A percentile compares a stretch with the other conserved stretches of the same genome.
Evolutionary conservation across 75 land plant species (phyloP).

Genomic region (Pseudotsuga menziesii): DNA sequence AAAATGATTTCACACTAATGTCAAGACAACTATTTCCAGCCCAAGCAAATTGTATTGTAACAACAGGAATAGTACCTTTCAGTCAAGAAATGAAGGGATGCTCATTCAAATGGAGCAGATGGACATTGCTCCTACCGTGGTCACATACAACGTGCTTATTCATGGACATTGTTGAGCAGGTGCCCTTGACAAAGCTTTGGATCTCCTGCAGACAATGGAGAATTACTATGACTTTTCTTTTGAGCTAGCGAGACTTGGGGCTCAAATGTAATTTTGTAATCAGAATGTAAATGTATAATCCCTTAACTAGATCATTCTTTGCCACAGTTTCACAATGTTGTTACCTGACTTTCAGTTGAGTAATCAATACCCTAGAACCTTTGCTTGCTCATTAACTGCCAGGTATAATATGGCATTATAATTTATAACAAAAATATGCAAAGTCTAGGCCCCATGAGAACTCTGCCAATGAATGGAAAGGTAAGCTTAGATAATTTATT

Average conservation of each 20-base stretch:
- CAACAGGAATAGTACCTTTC: no score
- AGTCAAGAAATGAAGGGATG: no score
- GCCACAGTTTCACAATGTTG: neutral
- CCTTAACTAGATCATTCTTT: neutral
- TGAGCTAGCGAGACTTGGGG: no score
- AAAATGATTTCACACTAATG: no score
- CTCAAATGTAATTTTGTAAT: neutral
- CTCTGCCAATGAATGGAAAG: neutral
- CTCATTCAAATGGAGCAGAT: no score
- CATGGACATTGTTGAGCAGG: no score
- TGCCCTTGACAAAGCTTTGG: no score
- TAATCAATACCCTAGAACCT: conserved; percentile 1
- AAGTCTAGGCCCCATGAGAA: neutral
- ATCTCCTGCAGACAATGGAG: no score
- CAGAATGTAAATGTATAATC: neutral
- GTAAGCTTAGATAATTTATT: neutral
- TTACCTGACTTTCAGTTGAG: neutral
- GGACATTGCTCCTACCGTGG: no score
- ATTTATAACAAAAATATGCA: neutral
- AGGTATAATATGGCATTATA: neutral
- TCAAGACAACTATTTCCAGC: no score
- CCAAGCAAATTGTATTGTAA: no score
- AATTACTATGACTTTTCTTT: neutral
- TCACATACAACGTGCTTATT: no score
- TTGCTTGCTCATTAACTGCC: neutral